Base-by-base conservation (phyloP, 441 rosid species). In the Corymbia citriodora region DNA sequence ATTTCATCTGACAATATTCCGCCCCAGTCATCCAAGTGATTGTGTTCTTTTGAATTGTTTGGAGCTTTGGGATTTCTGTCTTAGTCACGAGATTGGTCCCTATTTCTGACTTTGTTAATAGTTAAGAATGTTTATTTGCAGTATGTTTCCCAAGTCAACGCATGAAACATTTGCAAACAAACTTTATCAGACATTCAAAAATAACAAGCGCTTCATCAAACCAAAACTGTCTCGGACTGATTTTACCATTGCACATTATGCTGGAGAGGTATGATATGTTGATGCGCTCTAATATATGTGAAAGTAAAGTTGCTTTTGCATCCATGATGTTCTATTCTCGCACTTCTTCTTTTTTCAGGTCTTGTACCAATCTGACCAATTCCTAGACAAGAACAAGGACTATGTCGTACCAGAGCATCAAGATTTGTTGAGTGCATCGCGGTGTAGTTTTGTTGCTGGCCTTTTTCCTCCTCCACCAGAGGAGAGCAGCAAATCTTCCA, bases 91-190 rank as follows among this genome's bases (percentile, higher is more conserved):
- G 85, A 40, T 79, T 7, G 87, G 74, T 90, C 87, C 90, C 63
- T 65, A 63, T 88, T 61, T 87, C 63, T 88, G 74, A 91, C 50
- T 40, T 49, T 90, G 36, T 40, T 74, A 21, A 33, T 72, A 87
- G 87, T 63, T 31, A 40, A 79, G 52, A 79, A 45, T 65, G 36
- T 89, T 92, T n/a, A 68, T 89, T 92, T 95, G 89, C 96, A 98
- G 99, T 91, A 98, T 97, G 99, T 98, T 98, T 92, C 99, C 99
- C 29, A 98, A 98, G 95, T 98, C 99, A 70, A 98, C 99, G 10
- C 99, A 98, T 88, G 99, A 98, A 93, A 98, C 99, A 72, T 98
- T 98, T 94, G 90, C 99, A 2, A 96, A 97, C 90, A 98, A 96
- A 96, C 97, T 98, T 55, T 97, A 97, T 93, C 99, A 97, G 95